Percentiles rank a stretch among this genome's conserved stretches.
Evolutionary conservation across 345 rosid species (phyloP).

Genomic region (Gossypium ekmanianum): DNA sequence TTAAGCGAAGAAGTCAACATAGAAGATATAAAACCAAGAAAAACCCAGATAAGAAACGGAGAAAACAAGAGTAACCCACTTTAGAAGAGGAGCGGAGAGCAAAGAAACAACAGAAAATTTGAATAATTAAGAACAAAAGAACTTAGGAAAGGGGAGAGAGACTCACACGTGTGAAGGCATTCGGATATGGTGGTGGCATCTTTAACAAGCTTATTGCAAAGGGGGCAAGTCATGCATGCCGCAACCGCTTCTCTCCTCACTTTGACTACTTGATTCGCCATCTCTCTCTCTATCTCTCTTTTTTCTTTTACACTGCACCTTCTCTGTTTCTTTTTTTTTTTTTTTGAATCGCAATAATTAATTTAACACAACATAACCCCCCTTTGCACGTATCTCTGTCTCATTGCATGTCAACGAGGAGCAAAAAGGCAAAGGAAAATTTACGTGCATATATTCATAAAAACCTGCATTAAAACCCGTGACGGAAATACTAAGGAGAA

Average conservation of each 20-base stretch:
- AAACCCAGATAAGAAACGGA: constrained; percentile 25
- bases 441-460: constrained; percentile 42
- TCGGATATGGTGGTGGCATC: constrained; percentile 93
- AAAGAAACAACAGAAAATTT: constrained; percentile 11
- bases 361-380: neutral
- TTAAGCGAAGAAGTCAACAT: neutral
- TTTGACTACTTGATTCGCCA: constrained; percentile 58
- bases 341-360: neutral
- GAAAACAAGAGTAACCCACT: constrained; percentile 22
- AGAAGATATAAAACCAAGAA: constrained; percentile 18
- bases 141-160: constrained; percentile 7
- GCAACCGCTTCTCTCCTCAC: constrained; percentile 62
- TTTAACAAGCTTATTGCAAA: constrained; percentile 65
- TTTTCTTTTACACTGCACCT: constrained; percentile 11
- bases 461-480: constrained; percentile 38
- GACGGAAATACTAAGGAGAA: constrained; percentile 12
- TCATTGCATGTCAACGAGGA: constrained; percentile 39
- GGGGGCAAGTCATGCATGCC: constrained; percentile 75
- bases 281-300: neutral
- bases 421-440: neutral
- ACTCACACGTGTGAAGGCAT: constrained; percentile 92
- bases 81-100: constrained; percentile 19
- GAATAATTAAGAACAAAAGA: constrained; percentile 13
- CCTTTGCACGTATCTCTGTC: constrained; percentile 25
- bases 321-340: constrained; percentile 12